These are phyloP conservation scores for Protea cynaroides DNA, from an alignment of 164 flowering plant genomes.

Conservation along the genomic window DNA sequence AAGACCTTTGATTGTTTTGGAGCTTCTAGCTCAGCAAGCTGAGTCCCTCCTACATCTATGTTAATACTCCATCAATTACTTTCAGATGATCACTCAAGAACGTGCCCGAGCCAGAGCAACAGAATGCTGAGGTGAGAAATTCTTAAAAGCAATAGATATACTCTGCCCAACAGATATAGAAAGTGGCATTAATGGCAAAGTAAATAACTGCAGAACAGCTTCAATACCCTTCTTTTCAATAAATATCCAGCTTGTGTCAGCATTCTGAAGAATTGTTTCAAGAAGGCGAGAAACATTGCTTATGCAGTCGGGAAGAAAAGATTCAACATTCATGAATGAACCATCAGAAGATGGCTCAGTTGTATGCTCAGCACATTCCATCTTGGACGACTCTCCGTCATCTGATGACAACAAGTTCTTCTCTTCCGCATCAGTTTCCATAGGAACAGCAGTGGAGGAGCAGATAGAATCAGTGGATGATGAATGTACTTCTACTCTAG, in stretches of 20 bases:
- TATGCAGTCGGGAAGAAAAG: slow-evolving; percentile 64
- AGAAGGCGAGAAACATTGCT: slow-evolving; percentile 79
- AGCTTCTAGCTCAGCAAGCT: slow-evolving; percentile 45
- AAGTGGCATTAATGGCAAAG: slow-evolving; percentile 61
- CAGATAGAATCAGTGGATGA: slow-evolving; percentile 29
- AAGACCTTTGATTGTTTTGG: slow-evolving; percentile 41
- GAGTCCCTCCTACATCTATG: slow-evolving; percentile 48
- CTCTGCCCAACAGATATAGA: slow-evolving; percentile 66
- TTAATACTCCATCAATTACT: slow-evolving; percentile 42
- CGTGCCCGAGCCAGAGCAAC: slow-evolving; percentile 66
- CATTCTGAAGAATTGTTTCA: slow-evolving; percentile 84
- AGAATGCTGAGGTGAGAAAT: slow-evolving; percentile 81
- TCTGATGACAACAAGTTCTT: slow-evolving; percentile 30
- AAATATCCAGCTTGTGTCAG: slow-evolving; percentile 82
- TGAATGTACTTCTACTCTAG: slow-evolving; percentile 38
- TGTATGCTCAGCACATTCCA: slow-evolving; percentile 39
- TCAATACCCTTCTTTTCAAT: slow-evolving; percentile 92
- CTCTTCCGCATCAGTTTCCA: slow-evolving; percentile 81
- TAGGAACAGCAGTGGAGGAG: slow-evolving; percentile 53
- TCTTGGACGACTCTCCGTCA: slow-evolving; percentile 41
- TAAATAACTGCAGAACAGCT: slow-evolving; percentile 70
- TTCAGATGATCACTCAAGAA: slow-evolving; percentile 67
- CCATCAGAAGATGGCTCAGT: slow-evolving; percentile 48
- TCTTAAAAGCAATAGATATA: slow-evolving; percentile 68
- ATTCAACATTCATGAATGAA: slow-evolving; percentile 36